Percentiles rank a stretch among this genome's conserved stretches.
These are phyloP conservation scores for Russula lepida DNA, from an alignment of 768 basidiomycete species.

Conservation along the genomic window DNA sequence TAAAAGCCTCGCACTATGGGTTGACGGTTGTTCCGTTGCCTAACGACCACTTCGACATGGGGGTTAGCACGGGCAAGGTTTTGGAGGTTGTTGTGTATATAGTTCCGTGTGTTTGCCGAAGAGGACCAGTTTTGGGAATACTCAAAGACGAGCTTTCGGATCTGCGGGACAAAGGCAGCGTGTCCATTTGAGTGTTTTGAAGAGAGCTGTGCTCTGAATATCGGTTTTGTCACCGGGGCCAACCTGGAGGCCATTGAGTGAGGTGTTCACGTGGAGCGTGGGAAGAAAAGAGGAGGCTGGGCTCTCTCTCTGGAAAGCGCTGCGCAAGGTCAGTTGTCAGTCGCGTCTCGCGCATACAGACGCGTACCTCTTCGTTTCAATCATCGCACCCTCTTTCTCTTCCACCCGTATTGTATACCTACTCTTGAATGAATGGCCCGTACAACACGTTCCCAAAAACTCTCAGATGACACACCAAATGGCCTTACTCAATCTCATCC, in stretches of 20 bases:
- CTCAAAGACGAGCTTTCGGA: slow-evolving; percentile 84
- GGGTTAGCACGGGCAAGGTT: slow-evolving; percentile 63
- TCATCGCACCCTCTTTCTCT: not conserved
- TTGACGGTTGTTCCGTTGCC: slow-evolving; percentile 62
- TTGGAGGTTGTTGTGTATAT: slow-evolving; percentile 54
- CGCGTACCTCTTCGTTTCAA: slow-evolving; percentile 26
- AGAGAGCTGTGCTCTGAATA: slow-evolving; percentile 41
- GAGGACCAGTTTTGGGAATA: slow-evolving; percentile 80
- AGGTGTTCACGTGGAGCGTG: slow-evolving; percentile 13
- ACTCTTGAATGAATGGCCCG: slow-evolving; percentile 53
- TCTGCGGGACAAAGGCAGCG: slow-evolving; percentile 59
- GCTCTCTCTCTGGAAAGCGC: not conserved
- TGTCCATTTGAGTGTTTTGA: slow-evolving; percentile 71
- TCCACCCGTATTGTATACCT: slow-evolving; percentile 11
- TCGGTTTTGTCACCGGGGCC: slow-evolving; percentile 27
- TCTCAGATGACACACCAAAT: slow-evolving; percentile 29
- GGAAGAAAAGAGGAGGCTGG: not conserved
- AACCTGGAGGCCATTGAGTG: slow-evolving; percentile 30
- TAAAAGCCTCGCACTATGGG: slow-evolving; percentile 83
- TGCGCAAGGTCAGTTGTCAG: slow-evolving; percentile 2
- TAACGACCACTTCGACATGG: slow-evolving; percentile 78
- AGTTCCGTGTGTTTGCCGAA: slow-evolving; percentile 62
- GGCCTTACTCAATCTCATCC: slow-evolving; percentile 24
- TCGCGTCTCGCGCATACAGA: slow-evolving; percentile 24
- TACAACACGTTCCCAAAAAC: slow-evolving; percentile 59